phyloP scores from a whole-genome alignment of 2,329 filamentous ascomycete species.

The Knoxdaviesia proteae region DNA sequence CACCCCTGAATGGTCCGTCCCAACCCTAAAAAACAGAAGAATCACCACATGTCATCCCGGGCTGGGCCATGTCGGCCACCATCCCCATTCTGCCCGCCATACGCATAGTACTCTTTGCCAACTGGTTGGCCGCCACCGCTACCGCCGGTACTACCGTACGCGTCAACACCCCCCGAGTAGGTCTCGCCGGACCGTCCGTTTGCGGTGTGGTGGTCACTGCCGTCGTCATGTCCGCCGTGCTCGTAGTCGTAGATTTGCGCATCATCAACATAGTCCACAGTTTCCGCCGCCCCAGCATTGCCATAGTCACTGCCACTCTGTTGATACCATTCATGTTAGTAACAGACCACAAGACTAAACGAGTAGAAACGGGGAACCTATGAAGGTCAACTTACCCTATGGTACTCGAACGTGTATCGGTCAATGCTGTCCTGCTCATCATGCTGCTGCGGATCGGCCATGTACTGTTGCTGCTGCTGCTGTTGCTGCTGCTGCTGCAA shows the following conservation, averaged over 20 bases:
- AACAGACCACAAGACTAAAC: neutral
- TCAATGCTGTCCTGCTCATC: constrained; percentile 22
- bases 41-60: constrained; percentile 4
- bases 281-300: constrained; percentile 19
- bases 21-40: neutral
- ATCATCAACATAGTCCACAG: constrained; percentile 27
- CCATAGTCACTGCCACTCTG: constrained; percentile 26
- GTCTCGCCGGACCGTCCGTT: no score
- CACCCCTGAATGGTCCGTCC: neutral
- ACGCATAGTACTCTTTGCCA: constrained; percentile 2
- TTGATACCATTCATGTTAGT: constrained; percentile 2
- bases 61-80: no score
- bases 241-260: constrained; percentile 31
- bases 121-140: neutral
- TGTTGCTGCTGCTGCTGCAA: constrained; percentile 23
- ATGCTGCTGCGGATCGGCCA: constrained; percentile 23
- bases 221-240: constrained; percentile 2
- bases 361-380: neutral
- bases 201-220: neutral
- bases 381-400: constrained; percentile 19
- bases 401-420: constrained; percentile 32
- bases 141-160: neutral
- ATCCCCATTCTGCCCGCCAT: neutral
- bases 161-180: neutral
- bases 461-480: constrained; percentile 21